phyloP scores from a whole-genome alignment of 306 rosid genomes.

The Dryas alaskensis region DNA sequence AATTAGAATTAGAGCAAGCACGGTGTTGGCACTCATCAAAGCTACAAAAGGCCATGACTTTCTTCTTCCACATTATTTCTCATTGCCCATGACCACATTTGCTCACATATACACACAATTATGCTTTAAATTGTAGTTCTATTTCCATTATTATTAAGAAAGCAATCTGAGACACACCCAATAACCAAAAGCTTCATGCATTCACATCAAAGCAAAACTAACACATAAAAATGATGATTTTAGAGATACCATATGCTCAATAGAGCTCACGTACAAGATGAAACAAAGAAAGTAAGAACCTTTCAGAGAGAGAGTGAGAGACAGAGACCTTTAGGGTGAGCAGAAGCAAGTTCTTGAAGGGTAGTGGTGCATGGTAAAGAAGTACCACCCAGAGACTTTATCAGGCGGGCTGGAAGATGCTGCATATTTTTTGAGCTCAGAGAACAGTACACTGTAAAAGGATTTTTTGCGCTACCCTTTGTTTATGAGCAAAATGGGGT shows the following conservation, averaged over 20 bases:
- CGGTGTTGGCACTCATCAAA: neutral
- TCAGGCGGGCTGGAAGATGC: slow-evolving; percentile 50
- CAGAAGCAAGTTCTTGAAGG: slow-evolving; percentile 58
- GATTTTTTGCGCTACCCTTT: neutral
- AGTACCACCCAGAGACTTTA: slow-evolving; percentile 49
- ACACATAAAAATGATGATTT: neutral
- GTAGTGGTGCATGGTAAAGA: slow-evolving; percentile 51
- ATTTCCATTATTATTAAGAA: neutral
- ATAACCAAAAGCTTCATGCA: slow-evolving; percentile 11
- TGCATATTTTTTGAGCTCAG: slow-evolving; percentile 38
- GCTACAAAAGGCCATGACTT: neutral
- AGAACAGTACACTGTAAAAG: neutral
- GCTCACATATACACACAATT: neutral
- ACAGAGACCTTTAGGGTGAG: slow-evolving; percentile 60
- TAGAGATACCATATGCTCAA: neutral
- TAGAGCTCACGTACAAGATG: neutral
- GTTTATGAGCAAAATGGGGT: neutral
- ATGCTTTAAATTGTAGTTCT: neutral
- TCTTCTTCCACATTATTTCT: neutral
- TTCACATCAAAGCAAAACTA: neutral
- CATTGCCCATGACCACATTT: neutral
- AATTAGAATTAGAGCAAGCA: neutral
- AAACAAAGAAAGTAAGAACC: neutral
- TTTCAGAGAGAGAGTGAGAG: neutral
- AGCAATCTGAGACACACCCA: slow-evolving; percentile 12